phyloP scores from a whole-genome alignment of 192 early-diverging fungal genomes.

The Coemansia sp. region DNA sequence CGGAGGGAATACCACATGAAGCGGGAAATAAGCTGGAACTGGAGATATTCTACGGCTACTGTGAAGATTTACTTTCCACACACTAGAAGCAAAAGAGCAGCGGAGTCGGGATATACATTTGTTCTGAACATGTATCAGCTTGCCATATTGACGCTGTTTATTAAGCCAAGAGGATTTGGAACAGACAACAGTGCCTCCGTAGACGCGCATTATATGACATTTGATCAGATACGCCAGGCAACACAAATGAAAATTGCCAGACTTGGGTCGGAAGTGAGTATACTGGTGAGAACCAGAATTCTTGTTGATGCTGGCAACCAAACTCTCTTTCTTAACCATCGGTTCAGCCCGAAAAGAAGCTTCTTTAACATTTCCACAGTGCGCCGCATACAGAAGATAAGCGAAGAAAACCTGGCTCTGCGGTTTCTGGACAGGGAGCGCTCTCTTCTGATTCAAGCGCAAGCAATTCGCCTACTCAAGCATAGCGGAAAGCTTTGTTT shows the following conservation, averaged over 20 bases:
- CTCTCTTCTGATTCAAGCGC: neutral
- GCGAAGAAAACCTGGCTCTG: neutral
- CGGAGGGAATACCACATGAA: slow-evolving; percentile 63
- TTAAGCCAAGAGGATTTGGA: slow-evolving; percentile 25
- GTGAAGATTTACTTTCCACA: neutral
- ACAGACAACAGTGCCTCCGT: neutral
- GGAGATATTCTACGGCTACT: neutral
- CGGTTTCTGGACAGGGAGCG: neutral
- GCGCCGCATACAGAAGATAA: neutral
- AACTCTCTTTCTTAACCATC: neutral
- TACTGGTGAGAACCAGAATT: neutral
- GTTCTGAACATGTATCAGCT: slow-evolving; percentile 84
- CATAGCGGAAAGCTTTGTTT: neutral
- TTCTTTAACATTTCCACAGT: neutral
- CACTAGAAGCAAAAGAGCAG: neutral
- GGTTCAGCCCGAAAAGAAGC: neutral
- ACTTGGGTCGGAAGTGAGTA: neutral
- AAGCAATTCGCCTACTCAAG: neutral
- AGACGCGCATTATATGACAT: neutral
- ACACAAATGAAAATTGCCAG: neutral
- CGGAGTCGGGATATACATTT: slow-evolving; percentile 56
- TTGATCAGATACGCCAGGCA: neutral
- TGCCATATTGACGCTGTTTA: slow-evolving; percentile 86
- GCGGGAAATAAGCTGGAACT: slow-evolving; percentile 6
- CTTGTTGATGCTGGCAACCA: neutral